Base-by-base conservation (phyloP, 2,329 filamentous ascomycete species). In the Alternaria tenuissima region DNA sequence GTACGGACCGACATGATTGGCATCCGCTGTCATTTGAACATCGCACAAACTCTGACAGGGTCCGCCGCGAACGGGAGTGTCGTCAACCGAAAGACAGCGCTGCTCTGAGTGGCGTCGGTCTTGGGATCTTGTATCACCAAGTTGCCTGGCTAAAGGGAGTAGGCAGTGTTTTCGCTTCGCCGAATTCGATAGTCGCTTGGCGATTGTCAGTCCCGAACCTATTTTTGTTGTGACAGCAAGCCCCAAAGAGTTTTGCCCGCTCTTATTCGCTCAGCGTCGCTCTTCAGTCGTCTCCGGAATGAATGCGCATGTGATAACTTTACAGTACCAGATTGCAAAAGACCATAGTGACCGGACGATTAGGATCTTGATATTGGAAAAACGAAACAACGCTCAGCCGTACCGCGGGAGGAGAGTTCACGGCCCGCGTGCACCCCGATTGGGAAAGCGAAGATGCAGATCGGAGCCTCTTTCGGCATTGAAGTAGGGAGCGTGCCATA, bases 291-390 rank as follows among this genome's bases (percentile, higher is more conserved):
- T 28, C 14, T 32, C 18, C 5, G 14, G 4, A 9, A 11, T 34
- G 28, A 42, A 56, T 51, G 20, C 24, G 49, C 30, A 26, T 32
- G 42, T 41, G 32, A 38, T 7, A 24, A 24, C 18, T n/a, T 26
- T 26, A 38, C 30, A 9, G 34, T 38, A 49, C 46, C 34, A 11
- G 30, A 49, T 49, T 49, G 20, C n/a, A 7, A 38, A 49, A 49
- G 18, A 49, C 20, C 18, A 32, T 48, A 24, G 30, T 32, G 32
- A 32, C 14, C 20, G 46, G 46, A 49, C 12, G 46, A 36, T 38
- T 49, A n/a, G 20, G 46, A 24, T 26, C 36, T 58, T 48, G 42
- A 28, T 44, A 22, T 22, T 47, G 32, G 24, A 30, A 58, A 58
- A 58, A 48, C 32, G 12, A 52, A 54, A 28, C 16, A 39, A 49